A percentile compares a stretch with the other conserved stretches of the same genome.
These are phyloP conservation scores for Rhizopogon vinicolor DNA, from an alignment of 768 basidiomycete genomes.

Conservation along the genomic window DNA sequence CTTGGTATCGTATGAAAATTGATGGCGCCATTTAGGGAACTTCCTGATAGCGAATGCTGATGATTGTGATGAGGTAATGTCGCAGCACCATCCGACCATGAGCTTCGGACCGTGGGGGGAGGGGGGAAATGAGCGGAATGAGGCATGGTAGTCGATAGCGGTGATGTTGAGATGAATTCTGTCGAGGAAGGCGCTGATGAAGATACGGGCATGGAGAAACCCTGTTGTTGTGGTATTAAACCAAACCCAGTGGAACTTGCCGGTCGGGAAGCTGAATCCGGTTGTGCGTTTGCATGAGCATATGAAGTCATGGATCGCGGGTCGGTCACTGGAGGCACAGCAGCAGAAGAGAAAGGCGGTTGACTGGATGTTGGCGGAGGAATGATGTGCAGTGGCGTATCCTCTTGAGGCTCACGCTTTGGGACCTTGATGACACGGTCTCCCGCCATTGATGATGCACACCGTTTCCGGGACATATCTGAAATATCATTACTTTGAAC, in stretches of 20 bases:
- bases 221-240: conserved; percentile 16
- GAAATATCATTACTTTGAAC: conserved; percentile 24
- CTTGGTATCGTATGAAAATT: conserved; percentile 30
- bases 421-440: conserved; percentile 42
- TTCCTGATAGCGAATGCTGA: conserved; percentile 26
- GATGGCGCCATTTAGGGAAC: conserved; percentile 19
- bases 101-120: conserved; percentile 17
- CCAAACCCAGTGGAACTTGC: conserved; percentile 26
- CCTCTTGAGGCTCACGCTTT: conserved; percentile 47
- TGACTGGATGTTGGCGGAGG: conserved; percentile 15
- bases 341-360: conserved; percentile 19
- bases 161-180: conserved; percentile 19
- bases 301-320: conserved; percentile 18
- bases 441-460: conserved; percentile 41
- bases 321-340: conserved; percentile 22
- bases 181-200: conserved; percentile 13
- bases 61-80: conserved; percentile 24
- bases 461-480: conserved; percentile 47
- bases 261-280: conserved; percentile 26
- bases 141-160: conserved; percentile 14
- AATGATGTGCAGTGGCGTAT: conserved; percentile 24
- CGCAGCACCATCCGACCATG: conserved; percentile 26
- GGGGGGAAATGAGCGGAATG: conserved; percentile 21
- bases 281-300: conserved; percentile 19
- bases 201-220: conserved; percentile 15